A percentile compares a stretch with the other conserved stretches of the same genome.
Conservation (phyloP, 148 eudicot species). For the Spergularia marina region DNA sequence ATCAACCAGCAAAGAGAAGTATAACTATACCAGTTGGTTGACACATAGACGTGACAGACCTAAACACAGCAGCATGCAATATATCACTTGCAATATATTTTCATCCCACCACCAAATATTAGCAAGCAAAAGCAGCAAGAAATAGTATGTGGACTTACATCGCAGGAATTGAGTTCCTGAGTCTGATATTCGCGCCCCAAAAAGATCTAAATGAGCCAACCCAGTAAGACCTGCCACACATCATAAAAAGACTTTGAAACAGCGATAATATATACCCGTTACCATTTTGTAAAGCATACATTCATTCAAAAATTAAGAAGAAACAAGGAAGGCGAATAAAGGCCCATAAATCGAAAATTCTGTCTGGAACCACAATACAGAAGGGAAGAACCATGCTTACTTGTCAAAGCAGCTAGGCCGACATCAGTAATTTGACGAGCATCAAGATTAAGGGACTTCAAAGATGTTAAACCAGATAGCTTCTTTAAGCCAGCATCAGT, state of each 20-base stretch:
- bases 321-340: not conserved
- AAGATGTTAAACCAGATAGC: slow-evolving; percentile 76
- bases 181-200: slow-evolving; percentile 87
- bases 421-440: slow-evolving; percentile 85
- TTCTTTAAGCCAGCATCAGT: slow-evolving; percentile 75
- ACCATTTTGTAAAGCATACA: not conserved
- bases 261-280: not conserved
- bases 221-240: slow-evolving; percentile 69
- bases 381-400: slow-evolving; percentile 39
- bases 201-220: slow-evolving; percentile 94
- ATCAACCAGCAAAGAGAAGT: not conserved
- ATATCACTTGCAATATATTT: not conserved
- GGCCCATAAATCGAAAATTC: no score
- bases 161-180: slow-evolving; percentile 59
- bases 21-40: not conserved
- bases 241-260: not conserved
- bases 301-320: not conserved
- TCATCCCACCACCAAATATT: not conserved
- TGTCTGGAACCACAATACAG: not conserved
- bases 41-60: not conserved
- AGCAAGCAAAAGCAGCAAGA: not conserved
- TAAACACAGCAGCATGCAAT: not conserved
- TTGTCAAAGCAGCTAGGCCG: slow-evolving; percentile 82
- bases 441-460: slow-evolving; percentile 84
- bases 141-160: slow-evolving; percentile 38